A percentile compares a stretch with the other conserved stretches of the same genome.
Conservation (phyloP, 805 yeast species). For the Ogataea populi-albae region DNA sequence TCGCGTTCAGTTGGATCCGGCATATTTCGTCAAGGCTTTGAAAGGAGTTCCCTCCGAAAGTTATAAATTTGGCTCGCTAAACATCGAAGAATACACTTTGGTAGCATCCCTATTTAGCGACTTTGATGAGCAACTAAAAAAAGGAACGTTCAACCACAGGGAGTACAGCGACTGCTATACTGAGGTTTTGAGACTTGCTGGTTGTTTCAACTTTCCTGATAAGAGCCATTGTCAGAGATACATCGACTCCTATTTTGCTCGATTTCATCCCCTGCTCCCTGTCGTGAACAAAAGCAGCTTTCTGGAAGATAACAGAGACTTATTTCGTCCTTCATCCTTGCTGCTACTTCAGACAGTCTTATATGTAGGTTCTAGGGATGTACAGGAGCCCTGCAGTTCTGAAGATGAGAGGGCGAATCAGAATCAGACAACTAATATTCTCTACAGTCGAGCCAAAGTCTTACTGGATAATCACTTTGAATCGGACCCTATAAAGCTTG, state of each 20-base stretch:
- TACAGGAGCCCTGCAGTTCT: slow-evolving; percentile 48
- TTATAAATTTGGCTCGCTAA: too few relatives aligned
- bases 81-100: slow-evolving; percentile 3
- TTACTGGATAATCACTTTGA: slow-evolving; percentile 14
- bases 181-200: slow-evolving; percentile 57
- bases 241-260: slow-evolving; percentile 55
- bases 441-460: slow-evolving; percentile 32
- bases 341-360: slow-evolving; percentile 59
- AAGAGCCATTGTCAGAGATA: slow-evolving; percentile 55
- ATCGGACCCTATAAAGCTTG: slow-evolving; percentile 4
- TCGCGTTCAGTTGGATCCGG: slow-evolving; percentile 13
- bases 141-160: too few relatives aligned
- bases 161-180: slow-evolving; percentile 41
- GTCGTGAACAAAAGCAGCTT: slow-evolving; percentile 60
- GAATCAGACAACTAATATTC: slow-evolving; percentile 30
- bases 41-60: too few relatives aligned
- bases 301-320: slow-evolving; percentile 48
- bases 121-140: slow-evolving; percentile 1
- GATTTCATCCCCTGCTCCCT: slow-evolving; percentile 67
- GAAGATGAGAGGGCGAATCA: slow-evolving; percentile 44
- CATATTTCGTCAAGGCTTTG: slow-evolving; percentile 2
- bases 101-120: slow-evolving; percentile 6
- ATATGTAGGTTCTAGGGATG: slow-evolving; percentile 61
- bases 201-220: slow-evolving; percentile 69
- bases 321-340: slow-evolving; percentile 56